Evolutionary conservation across 352 stramenopile genomes (phyloP).

Genomic region (Bremia lactucae): DNA sequence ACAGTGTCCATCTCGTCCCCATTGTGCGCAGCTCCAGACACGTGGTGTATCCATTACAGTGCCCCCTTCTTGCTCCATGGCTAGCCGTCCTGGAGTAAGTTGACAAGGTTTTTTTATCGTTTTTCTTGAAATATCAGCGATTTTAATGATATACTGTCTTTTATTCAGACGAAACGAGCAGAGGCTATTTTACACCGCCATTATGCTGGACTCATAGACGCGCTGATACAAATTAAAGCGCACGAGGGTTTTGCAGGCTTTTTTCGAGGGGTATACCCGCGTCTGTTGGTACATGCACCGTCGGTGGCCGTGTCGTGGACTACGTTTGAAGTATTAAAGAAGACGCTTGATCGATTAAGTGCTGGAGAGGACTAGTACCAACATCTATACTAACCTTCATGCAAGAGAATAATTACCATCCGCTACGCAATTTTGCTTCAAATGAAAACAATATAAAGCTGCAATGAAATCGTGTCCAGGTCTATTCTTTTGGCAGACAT

Average conservation of each 20-base stretch:
- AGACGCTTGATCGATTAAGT: conserved; percentile 54
- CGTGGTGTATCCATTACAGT: conserved; percentile 51
- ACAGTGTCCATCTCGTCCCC: conserved; percentile 64
- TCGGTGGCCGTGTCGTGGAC: conserved; percentile 98
- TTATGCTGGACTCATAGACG: conserved; percentile 65
- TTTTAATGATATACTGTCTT: not conserved
- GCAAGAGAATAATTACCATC: conserved; percentile 5
- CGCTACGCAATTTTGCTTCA: conserved; percentile 12
- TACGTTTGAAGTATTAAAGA: conserved; percentile 95
- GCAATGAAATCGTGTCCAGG: conserved; percentile 8
- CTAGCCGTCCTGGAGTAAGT: conserved; percentile 30
- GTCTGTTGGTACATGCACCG: conserved; percentile 92
- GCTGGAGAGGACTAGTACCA: conserved; percentile 16
- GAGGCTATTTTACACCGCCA: conserved; percentile 55
- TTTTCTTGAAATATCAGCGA: not conserved
- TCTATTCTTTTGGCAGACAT: conserved; percentile 20
- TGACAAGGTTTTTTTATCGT: too few relatives aligned
- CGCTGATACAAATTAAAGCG: conserved; percentile 80
- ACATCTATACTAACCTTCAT: conserved; percentile 14
- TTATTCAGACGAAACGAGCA: conserved; percentile 10
- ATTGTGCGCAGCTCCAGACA: conserved; percentile 61
- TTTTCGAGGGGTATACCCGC: conserved; percentile 90
- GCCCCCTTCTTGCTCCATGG: conserved; percentile 47
- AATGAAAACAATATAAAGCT: conserved; percentile 34
- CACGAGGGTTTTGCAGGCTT: conserved; percentile 91